These are phyloP conservation scores for Croton setiger DNA, from an alignment of 441 rosid species.

Conservation along the genomic window DNA sequence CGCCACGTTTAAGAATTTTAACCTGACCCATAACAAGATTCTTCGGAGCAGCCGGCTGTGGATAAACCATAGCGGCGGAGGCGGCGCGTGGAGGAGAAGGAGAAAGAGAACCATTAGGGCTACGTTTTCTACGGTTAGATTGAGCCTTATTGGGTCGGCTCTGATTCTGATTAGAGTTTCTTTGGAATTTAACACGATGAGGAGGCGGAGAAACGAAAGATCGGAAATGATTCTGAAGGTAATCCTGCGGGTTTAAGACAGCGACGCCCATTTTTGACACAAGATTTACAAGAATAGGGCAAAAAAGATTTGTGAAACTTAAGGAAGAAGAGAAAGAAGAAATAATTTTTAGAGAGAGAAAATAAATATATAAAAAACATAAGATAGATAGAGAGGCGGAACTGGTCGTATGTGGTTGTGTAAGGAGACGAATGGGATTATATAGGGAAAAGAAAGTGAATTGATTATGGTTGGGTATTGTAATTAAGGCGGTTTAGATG, in stretches of 20 bases:
- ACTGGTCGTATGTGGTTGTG: rapidly evolving
- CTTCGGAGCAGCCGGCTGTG: slow-evolving; percentile 13
- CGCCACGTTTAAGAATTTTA: slow-evolving; percentile 75
- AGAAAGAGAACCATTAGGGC: slow-evolving; percentile 32
- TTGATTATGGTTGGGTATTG: background rate
- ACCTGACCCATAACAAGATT: slow-evolving; percentile 41
- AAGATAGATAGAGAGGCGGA: no score
- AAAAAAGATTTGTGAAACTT: background rate
- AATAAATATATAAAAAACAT: rapidly evolving
- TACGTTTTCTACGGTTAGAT: slow-evolving; percentile 40
- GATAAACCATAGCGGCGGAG: background rate
- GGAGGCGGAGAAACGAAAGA: slow-evolving; percentile 14
- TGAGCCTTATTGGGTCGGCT: slow-evolving; percentile 28
- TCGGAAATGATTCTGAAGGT: slow-evolving; percentile 35
- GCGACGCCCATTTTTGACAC: slow-evolving; percentile 52
- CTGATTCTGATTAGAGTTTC: slow-evolving; percentile 18
- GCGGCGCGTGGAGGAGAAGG: slow-evolving; percentile 28
- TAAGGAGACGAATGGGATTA: background rate
- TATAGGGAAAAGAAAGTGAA: slow-evolving; percentile 5
- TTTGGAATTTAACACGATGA: slow-evolving; percentile 28
- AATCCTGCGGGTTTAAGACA: slow-evolving; percentile 46
- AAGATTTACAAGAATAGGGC: background rate
- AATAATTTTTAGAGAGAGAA: background rate
- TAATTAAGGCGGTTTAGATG: background rate
- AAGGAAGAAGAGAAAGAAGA: background rate